Percentiles rank a stretch among this genome's conserved stretches.
These are phyloP conservation scores for Heterobasidion parviporum DNA, from an alignment of 1,284 basidiomycete species.

Conservation along the genomic window DNA sequence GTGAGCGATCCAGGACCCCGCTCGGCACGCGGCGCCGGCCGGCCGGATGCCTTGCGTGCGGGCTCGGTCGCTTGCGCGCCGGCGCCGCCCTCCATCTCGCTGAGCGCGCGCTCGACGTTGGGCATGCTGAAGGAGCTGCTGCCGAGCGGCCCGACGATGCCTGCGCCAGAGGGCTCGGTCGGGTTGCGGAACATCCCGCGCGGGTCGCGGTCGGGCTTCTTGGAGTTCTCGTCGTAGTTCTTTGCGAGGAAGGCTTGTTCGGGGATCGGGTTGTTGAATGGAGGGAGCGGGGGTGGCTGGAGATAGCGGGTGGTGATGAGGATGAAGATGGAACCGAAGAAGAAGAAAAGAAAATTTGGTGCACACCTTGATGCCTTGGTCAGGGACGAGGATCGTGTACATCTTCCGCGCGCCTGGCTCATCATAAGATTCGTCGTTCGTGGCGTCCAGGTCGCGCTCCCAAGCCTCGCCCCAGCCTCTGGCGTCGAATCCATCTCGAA, in stretches of 20 bases:
- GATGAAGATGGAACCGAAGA: background rate
- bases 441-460: conserved; percentile 57
- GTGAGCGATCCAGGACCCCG: conserved; percentile 1
- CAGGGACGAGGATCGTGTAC: conserved; percentile 58
- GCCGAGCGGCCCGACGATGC: conserved; percentile 85
- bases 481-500: conserved; percentile 89
- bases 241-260: conserved; percentile 85
- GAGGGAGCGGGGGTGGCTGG: conserved; percentile 59
- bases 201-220: conserved; percentile 83
- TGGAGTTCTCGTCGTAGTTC: conserved; percentile 84
- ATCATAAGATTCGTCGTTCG: conserved; percentile 30
- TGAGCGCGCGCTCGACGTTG: conserved; percentile 77
- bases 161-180: conserved; percentile 45
- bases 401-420: conserved; percentile 47
- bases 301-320: background rate
- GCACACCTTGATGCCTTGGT: conserved; percentile 62
- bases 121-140: conserved; percentile 77
- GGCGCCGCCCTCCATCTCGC: conserved; percentile 72
- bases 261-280: conserved; percentile 69
- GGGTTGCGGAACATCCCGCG: conserved; percentile 80
- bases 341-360: background rate
- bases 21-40: background rate
- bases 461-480: conserved; percentile 77
- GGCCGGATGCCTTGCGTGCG: conserved; percentile 15
- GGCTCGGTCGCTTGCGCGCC: conserved; percentile 16